Percentiles rank a stretch among this genome's conserved stretches.
phyloP scores from a whole-genome alignment of 2,329 filamentous ascomycete genomes.

The Drechslera avenae region DNA sequence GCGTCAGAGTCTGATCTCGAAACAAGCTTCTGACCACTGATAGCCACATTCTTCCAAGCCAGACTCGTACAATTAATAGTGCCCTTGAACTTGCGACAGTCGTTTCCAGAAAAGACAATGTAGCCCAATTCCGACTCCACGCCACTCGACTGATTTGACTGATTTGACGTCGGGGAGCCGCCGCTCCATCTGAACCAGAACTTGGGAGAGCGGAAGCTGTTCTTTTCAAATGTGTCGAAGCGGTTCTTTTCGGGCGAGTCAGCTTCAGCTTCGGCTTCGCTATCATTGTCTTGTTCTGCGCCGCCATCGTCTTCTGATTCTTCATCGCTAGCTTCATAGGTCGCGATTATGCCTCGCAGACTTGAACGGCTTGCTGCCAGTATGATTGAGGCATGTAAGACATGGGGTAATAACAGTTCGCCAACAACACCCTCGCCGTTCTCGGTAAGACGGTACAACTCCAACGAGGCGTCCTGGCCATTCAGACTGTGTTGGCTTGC shows the following conservation, averaged over 20 bases:
- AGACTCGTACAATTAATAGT: conserved; percentile 24
- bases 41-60: conserved; percentile 29
- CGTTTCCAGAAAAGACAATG: conserved; percentile 27
- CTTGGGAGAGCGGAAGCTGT: conserved; percentile 34
- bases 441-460: conserved; percentile 27
- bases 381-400: conserved; percentile 20
- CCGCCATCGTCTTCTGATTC: neutral
- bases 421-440: conserved; percentile 29
- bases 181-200: conserved; percentile 37
- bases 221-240: conserved; percentile 33
- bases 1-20: conserved; percentile 23
- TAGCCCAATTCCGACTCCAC: conserved; percentile 26
- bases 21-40: conserved; percentile 26
- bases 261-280: neutral
- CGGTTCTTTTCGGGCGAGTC: conserved; percentile 13
- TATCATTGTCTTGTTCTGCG: neutral
- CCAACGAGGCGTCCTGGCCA: conserved; percentile 18
- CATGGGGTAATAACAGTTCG: conserved; percentile 21
- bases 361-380: conserved; percentile 26
- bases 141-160: neutral
- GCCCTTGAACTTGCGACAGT: conserved; percentile 33
- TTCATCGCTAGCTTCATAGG: conserved; percentile 4
- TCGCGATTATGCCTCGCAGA: conserved; percentile 12
- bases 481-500: neutral
- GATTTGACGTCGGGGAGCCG: conserved; percentile 4